These are phyloP conservation scores for Delitschia confertaspora DNA, from an alignment of 495 filamentous ascomycete species.

Conservation along the genomic window DNA sequence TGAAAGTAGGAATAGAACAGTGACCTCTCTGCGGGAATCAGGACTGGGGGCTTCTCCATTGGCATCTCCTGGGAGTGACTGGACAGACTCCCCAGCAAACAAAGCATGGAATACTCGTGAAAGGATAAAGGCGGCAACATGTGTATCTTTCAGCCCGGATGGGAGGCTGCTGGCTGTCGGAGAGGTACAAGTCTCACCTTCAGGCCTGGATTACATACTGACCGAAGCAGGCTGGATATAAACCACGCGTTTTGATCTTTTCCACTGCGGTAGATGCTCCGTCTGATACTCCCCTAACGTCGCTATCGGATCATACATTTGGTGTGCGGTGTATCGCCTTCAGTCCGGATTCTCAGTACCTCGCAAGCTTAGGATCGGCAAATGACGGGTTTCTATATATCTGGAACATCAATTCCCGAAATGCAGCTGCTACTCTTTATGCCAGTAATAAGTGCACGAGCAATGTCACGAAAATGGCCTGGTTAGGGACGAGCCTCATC, in stretches of 20 bases:
- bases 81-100: slow-evolving; percentile 52
- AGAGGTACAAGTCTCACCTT: slow-evolving; percentile 49
- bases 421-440: slow-evolving; percentile 76
- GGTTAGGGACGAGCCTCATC: slow-evolving; percentile 66
- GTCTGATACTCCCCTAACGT: slow-evolving; percentile 72
- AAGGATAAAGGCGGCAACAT: slow-evolving; percentile 91
- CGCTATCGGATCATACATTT: slow-evolving; percentile 80
- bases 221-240: slow-evolving; percentile 66
- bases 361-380: slow-evolving; percentile 76
- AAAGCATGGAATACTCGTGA: slow-evolving; percentile 80
- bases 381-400: slow-evolving; percentile 94
- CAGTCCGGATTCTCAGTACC: slow-evolving; percentile 74
- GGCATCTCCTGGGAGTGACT: slow-evolving; percentile 39
- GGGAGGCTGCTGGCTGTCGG: slow-evolving; percentile 84
- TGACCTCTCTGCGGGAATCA: slow-evolving; percentile 49
- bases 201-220: slow-evolving; percentile 11
- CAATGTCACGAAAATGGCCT: slow-evolving; percentile 70
- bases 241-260: slow-evolving; percentile 83
- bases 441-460: slow-evolving; percentile 92
- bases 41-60: slow-evolving; percentile 36
- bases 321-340: slow-evolving; percentile 84
- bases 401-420: slow-evolving; percentile 75
- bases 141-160: slow-evolving; percentile 82
- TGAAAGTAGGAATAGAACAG: slow-evolving; percentile 52
- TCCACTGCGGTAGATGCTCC: slow-evolving; percentile 64